A percentile compares a stretch with the other conserved stretches of the same genome.
Evolutionary conservation across 2,329 filamentous ascomycete species (phyloP).

Genomic region (Colletotrichum sp.): DNA sequence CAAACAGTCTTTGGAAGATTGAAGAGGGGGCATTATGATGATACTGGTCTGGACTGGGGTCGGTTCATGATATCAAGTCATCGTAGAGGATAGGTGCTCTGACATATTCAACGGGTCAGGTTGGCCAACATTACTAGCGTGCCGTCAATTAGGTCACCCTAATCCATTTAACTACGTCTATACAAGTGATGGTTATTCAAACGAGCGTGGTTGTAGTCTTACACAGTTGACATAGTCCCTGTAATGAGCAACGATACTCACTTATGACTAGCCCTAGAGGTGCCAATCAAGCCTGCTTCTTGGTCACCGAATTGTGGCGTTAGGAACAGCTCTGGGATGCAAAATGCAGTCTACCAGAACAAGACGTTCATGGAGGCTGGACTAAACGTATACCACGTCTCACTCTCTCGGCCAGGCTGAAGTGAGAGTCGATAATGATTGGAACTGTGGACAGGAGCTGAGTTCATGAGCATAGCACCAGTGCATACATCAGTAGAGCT

Average conservation of each 20-base stretch:
- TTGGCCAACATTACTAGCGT: rapidly evolving
- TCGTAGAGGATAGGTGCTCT: neutral
- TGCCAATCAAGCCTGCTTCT: rapidly evolving
- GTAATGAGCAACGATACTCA: neutral
- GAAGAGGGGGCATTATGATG: neutral
- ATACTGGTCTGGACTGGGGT: neutral
- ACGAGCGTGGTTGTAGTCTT: neutral
- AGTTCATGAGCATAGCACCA: neutral
- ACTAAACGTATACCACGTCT: too few relatives aligned
- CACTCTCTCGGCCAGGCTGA: too few relatives aligned
- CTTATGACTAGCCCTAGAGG: rapidly evolving
- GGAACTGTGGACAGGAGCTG: neutral
- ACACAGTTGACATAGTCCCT: neutral
- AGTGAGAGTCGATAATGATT: too few relatives aligned
- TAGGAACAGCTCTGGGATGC: neutral
- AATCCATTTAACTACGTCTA: rapidly evolving
- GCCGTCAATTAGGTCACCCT: rapidly evolving
- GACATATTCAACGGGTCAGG: rapidly evolving
- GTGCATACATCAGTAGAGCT: neutral
- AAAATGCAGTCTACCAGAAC: too few relatives aligned
- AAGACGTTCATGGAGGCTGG: too few relatives aligned
- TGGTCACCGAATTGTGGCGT: rapidly evolving
- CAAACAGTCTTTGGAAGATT: neutral
- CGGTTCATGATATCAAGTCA: neutral
- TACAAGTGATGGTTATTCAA: neutral